phyloP scores from a whole-genome alignment of 345 rosid species.

The Excoecaria agallocha region DNA sequence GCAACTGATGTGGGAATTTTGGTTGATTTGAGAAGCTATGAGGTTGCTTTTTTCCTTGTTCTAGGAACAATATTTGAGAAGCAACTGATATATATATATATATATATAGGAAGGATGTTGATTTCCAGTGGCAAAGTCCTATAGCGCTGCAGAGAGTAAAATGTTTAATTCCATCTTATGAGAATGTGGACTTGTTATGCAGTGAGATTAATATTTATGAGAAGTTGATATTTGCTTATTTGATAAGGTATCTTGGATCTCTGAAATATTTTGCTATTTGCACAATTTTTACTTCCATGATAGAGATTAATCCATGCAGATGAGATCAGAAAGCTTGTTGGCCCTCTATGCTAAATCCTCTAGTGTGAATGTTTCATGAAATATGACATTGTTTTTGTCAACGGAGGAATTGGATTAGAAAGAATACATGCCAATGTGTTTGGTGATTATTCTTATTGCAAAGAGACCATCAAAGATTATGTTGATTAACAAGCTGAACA shows the following conservation, averaged over 20 bases:
- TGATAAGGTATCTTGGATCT: background rate
- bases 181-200: background rate
- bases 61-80: background rate
- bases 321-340: background rate
- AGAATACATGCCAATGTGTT: background rate
- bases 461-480: background rate
- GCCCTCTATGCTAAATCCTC: background rate
- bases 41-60: background rate
- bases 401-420: background rate
- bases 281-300: background rate
- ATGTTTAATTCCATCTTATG: background rate
- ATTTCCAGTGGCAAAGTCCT: background rate
- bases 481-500: background rate
- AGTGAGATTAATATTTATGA: background rate
- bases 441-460: background rate
- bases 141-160: background rate
- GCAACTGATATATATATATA: background rate
- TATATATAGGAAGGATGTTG: background rate
- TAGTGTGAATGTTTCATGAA: background rate
- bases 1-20: background rate
- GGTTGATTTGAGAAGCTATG: background rate
- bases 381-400: background rate
- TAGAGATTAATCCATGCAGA: background rate
- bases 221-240: background rate
- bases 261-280: background rate